Conservation (phyloP, 768 basidiomycete genomes). For the Tulasnella sp. region DNA sequence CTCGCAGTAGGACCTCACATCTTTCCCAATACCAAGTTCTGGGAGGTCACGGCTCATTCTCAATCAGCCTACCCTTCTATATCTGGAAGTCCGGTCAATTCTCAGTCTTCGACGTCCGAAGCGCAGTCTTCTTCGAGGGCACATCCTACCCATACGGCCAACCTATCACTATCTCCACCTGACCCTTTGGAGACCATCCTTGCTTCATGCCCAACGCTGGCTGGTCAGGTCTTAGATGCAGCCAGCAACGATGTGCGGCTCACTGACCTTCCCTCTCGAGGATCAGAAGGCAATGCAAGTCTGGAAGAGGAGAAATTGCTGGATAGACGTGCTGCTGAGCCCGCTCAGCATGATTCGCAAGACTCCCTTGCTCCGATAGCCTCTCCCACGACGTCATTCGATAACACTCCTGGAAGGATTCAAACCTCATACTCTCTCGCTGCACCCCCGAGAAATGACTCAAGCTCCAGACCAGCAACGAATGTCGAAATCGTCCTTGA, state of each 20-base stretch:
- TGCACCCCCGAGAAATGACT: too few species aligned
- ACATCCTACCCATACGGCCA: constrained; percentile 25
- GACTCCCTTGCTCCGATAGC: background rate
- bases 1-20: constrained; percentile 65
- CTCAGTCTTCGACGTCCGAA: background rate
- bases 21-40: constrained; percentile 56
- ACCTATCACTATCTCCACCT: background rate
- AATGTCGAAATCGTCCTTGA: constrained; percentile 16
- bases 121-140: background rate
- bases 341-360: constrained; percentile 26
- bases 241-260: constrained; percentile 58
- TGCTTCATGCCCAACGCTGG: constrained; percentile 18
- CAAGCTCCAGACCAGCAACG: background rate
- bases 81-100: background rate
- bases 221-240: constrained; percentile 51
- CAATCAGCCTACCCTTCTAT: background rate
- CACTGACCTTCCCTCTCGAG: constrained; percentile 51
- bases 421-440: background rate
- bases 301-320: constrained; percentile 56
- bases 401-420: background rate
- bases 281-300: constrained; percentile 48
- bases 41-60: constrained; percentile 46
- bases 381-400: background rate
- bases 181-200: background rate
- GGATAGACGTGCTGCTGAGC: constrained; percentile 58